Percentiles rank a stretch among this genome's conserved stretches.
These are phyloP conservation scores for Colletotrichum simmondsii DNA, from an alignment of 2,329 filamentous ascomycete genomes.

Conservation along the genomic window DNA sequence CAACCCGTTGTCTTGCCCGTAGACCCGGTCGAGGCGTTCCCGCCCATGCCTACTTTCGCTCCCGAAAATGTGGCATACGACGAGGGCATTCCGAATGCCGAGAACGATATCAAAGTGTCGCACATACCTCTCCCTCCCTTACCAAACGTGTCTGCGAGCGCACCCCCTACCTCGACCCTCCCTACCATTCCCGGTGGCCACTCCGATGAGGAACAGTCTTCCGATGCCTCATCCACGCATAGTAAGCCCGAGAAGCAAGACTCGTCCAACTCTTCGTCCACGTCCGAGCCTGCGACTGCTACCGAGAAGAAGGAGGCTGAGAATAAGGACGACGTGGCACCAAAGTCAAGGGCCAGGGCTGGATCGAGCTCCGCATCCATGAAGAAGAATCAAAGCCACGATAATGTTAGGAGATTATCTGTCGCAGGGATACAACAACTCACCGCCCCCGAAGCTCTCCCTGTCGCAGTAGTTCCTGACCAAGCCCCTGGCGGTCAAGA, in stretches of 20 bases:
- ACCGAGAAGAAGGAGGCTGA: slow-evolving; percentile 6
- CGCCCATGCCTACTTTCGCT: slow-evolving; percentile 23
- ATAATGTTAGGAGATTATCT: slow-evolving; percentile 64
- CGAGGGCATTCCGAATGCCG: background rate
- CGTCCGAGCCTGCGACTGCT: slow-evolving; percentile 25
- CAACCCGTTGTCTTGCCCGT: background rate
- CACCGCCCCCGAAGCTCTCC: slow-evolving; percentile 67
- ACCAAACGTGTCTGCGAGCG: slow-evolving; percentile 24
- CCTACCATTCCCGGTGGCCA: slow-evolving; percentile 31
- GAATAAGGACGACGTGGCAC: slow-evolving; percentile 4
- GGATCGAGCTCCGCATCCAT: slow-evolving; percentile 32
- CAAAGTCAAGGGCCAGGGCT: slow-evolving; percentile 5
- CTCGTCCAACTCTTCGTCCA: slow-evolving; percentile 19
- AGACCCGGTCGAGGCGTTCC: slow-evolving; percentile 26
- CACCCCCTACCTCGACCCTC: slow-evolving; percentile 33
- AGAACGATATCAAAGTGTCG: slow-evolving; percentile 26
- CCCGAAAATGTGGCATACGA: slow-evolving; percentile 1
- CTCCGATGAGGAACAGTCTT: slow-evolving; percentile 34
- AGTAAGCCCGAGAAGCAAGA: slow-evolving; percentile 23
- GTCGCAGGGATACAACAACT: slow-evolving; percentile 69
- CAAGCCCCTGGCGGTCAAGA: slow-evolving; percentile 53
- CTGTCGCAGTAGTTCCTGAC: slow-evolving; percentile 58
- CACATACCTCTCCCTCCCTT: slow-evolving; percentile 29
- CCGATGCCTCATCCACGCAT: slow-evolving; percentile 29
- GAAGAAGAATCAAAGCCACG: slow-evolving; percentile 46